phyloP scores from a whole-genome alignment of 768 basidiomycete species.

The Leccinum variicolor region DNA sequence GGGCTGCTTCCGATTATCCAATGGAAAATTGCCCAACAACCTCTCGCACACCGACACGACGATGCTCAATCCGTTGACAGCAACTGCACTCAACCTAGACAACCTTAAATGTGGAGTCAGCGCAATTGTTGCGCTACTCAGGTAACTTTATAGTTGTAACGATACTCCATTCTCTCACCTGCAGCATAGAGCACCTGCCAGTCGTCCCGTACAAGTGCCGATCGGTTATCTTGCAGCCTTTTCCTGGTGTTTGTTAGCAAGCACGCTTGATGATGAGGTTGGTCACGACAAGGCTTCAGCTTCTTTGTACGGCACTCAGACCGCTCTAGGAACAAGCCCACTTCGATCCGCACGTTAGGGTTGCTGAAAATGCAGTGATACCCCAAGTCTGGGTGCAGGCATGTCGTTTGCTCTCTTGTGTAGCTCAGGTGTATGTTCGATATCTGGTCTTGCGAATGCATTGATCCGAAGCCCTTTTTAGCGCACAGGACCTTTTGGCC shows the following conservation, averaged over 20 bases:
- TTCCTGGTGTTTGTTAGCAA: conserved; percentile 47
- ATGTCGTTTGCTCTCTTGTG: conserved; percentile 46
- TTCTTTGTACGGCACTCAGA: conserved; percentile 3
- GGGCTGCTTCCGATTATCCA: conserved; percentile 1
- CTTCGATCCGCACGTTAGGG: conserved; percentile 47
- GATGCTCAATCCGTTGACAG: conserved; percentile 45
- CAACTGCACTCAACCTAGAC: conserved; percentile 57
- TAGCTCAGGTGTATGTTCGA: conserved; percentile 47
- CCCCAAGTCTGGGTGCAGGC: conserved; percentile 51
- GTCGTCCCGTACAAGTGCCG: conserved; percentile 67
- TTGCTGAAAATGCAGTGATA: conserved; percentile 48
- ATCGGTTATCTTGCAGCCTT: conserved; percentile 60
- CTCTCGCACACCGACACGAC: conserved; percentile 14
- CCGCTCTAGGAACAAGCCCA: conserved; percentile 43
- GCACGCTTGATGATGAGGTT: conserved; percentile 43
- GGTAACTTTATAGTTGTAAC: conserved; percentile 33
- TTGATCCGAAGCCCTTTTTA: conserved; percentile 25
- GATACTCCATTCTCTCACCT: conserved; percentile 1
- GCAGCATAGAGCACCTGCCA: conserved; percentile 43
- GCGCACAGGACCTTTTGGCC: conserved; percentile 51
- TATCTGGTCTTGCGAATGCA: background rate
- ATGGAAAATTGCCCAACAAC: conserved; percentile 7
- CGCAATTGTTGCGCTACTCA: conserved; percentile 53
- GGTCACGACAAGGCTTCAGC: background rate
- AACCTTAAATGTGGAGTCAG: conserved; percentile 52